phyloP scores from a whole-genome alignment of 805 yeast genomes.

The Pichia insulana region DNA sequence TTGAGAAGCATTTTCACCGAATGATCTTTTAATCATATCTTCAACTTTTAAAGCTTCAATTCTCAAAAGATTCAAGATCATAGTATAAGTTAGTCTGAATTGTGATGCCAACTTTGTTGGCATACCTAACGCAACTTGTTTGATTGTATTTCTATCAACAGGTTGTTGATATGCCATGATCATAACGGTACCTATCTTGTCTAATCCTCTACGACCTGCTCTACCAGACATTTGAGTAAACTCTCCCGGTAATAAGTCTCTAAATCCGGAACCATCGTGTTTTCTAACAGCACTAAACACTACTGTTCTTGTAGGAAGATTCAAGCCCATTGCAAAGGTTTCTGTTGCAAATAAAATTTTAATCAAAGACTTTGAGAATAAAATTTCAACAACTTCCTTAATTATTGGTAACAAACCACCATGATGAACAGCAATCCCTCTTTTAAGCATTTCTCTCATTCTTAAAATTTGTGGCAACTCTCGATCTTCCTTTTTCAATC shows the following conservation, averaged over 20 bases:
- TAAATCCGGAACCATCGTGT: conserved; percentile 80
- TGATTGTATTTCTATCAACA: conserved; percentile 46
- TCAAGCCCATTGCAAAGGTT: conserved; percentile 97
- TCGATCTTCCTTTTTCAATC: conserved; percentile 86
- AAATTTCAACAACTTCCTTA: conserved; percentile 89
- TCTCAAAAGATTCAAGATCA: conserved; percentile 85
- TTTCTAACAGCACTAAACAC: conserved; percentile 79
- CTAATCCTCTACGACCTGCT: conserved; percentile 97
- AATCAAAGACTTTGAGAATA: conserved; percentile 78
- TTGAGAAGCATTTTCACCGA: conserved; percentile 85
- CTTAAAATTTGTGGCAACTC: conserved; percentile 85
- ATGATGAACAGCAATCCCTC: conserved; percentile 98
- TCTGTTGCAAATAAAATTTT: conserved; percentile 95
- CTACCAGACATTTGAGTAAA: conserved; percentile 99
- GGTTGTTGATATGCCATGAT: conserved; percentile 77
- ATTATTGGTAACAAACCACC: conserved; percentile 88
- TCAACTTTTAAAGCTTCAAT: conserved; percentile 95
- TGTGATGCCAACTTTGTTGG: conserved; percentile 89
- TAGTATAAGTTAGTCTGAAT: conserved; percentile 88
- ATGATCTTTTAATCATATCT: conserved; percentile 94
- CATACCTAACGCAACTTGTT: conserved; percentile 76
- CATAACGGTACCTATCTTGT: conserved; percentile 88
- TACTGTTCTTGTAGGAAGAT: conserved; percentile 93
- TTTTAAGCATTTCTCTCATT: conserved; percentile 68
- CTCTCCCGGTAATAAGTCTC: conserved; percentile 88